Percentiles rank a stretch among this genome's conserved stretches.
These are phyloP conservation scores for Cryptococcus deneoformans DNA, from an alignment of 1,284 basidiomycete species.

Conservation along the genomic window DNA sequence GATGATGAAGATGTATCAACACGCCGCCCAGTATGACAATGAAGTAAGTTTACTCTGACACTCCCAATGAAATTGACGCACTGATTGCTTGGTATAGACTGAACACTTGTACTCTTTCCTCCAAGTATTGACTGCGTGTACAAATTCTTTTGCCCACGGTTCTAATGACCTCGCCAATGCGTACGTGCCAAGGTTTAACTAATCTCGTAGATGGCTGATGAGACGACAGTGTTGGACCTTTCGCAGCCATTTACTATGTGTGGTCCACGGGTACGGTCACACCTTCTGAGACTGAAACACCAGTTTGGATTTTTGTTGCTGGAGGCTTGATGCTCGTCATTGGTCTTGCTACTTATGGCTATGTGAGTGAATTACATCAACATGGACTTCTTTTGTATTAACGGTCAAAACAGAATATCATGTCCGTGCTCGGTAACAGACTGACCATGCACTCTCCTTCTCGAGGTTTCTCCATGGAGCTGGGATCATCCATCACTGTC, in stretches of 20 bases:
- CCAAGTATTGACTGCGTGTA: slow-evolving; percentile 55
- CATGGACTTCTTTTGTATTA: slow-evolving; percentile 11
- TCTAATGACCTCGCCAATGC: slow-evolving; percentile 50
- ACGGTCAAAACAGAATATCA: slow-evolving; percentile 29
- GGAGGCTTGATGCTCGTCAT: slow-evolving; percentile 50
- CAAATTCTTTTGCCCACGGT: slow-evolving; percentile 54
- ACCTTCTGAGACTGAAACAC: slow-evolving; percentile 44
- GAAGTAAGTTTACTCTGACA: slow-evolving; percentile 9
- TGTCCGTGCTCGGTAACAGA: slow-evolving; percentile 51
- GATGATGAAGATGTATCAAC: slow-evolving; percentile 47
- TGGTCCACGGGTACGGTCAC: slow-evolving; percentile 45
- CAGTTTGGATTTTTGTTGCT: slow-evolving; percentile 52
- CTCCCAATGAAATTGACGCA: neutral
- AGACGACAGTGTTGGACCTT: slow-evolving; percentile 33
- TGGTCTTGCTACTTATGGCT: slow-evolving; percentile 48
- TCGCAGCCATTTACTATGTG: slow-evolving; percentile 48
- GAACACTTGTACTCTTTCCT: slow-evolving; percentile 55
- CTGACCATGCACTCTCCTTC: slow-evolving; percentile 53
- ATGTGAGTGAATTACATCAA: slow-evolving; percentile 6
- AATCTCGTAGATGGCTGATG: too few species aligned
- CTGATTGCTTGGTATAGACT: slow-evolving; percentile 18
- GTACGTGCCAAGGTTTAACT: too few species aligned
- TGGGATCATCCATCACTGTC: slow-evolving; percentile 52
- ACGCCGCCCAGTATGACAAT: slow-evolving; percentile 52
- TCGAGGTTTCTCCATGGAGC: slow-evolving; percentile 55